Evolutionary conservation across 768 basidiomycete genomes (phyloP).

Genomic region (Albatrellus ellisii): DNA sequence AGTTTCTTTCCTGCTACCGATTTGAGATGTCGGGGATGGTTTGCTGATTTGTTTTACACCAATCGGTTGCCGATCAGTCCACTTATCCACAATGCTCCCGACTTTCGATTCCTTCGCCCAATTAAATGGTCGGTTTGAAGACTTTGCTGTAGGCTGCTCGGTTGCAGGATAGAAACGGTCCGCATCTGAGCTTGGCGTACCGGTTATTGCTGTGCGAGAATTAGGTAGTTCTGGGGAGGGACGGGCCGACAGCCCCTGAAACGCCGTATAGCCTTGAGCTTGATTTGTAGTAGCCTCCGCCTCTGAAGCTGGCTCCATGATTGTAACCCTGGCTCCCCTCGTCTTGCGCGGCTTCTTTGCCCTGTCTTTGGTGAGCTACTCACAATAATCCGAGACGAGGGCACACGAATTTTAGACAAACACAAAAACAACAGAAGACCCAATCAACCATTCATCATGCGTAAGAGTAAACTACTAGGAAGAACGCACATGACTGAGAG

Average conservation of each 20-base stretch:
- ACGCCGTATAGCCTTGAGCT: too few relatives aligned
- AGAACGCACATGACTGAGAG: constrained; percentile 81
- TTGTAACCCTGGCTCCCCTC: constrained; percentile 15
- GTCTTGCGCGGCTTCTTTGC: constrained; percentile 53
- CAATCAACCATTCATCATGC: constrained; percentile 14
- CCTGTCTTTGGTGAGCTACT: constrained; percentile 63
- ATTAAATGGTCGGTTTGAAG: too few relatives aligned
- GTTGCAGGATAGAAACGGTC: too few relatives aligned
- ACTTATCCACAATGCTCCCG: constrained; percentile 18
- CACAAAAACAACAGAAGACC: constrained; percentile 20
- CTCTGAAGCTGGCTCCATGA: background rate
- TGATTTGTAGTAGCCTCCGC: background rate
- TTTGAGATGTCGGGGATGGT: constrained; percentile 1
- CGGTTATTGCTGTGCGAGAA: too few relatives aligned
- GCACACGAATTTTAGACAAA: constrained; percentile 6
- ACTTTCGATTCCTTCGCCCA: background rate
- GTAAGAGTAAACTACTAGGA: constrained; percentile 35
- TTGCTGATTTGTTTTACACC: constrained; percentile 18
- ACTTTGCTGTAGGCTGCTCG: too few relatives aligned
- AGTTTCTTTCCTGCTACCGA: constrained; percentile 6
- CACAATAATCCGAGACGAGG: constrained; percentile 3
- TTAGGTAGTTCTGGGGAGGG: too few relatives aligned
- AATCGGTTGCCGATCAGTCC: constrained; percentile 23
- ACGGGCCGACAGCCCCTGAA: too few relatives aligned
- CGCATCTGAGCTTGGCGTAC: too few relatives aligned